Evolutionary conservation across 2,329 filamentous ascomycete species (phyloP).

Genomic region (Pseudocercospora fuligena): DNA sequence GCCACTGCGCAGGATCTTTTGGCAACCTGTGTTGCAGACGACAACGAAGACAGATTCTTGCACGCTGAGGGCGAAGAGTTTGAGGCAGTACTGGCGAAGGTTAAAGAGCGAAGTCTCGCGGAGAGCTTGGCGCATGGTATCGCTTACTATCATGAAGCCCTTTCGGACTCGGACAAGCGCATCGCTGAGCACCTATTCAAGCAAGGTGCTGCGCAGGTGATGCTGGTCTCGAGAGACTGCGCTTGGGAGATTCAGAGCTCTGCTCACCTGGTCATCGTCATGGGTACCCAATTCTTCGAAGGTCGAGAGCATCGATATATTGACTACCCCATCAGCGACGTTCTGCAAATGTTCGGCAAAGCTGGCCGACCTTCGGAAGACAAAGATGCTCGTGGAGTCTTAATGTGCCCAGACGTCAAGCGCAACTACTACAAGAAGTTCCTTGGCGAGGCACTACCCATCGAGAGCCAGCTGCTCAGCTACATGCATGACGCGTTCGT

Average conservation of each 20-base stretch:
- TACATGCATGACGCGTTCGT: slow-evolving; percentile 96
- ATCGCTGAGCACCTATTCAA: slow-evolving; percentile 93
- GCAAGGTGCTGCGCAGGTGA: slow-evolving; percentile 85
- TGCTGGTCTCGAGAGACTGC: slow-evolving; percentile 82
- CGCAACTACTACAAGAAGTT: slow-evolving; percentile 99
- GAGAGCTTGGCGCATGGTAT: slow-evolving; percentile 92
- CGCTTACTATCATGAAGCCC: slow-evolving; percentile 94
- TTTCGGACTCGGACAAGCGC: slow-evolving; percentile 85
- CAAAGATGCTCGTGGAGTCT: slow-evolving; percentile 82
- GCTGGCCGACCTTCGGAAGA: slow-evolving; percentile 79
- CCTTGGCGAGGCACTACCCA: slow-evolving; percentile 90
- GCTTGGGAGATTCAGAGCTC: slow-evolving; percentile 93
- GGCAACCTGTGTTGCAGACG: slow-evolving; percentile 83
- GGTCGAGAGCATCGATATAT: slow-evolving; percentile 96
- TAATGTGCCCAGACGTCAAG: slow-evolving; percentile 94
- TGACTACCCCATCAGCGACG: slow-evolving; percentile 91
- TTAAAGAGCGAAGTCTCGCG: slow-evolving; percentile 84
- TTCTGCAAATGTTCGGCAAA: slow-evolving; percentile 98
- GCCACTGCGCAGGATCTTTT: slow-evolving; percentile 85
- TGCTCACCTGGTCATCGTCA: slow-evolving; percentile 90
- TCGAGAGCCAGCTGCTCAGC: slow-evolving; percentile 90
- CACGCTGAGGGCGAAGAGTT: slow-evolving; percentile 84
- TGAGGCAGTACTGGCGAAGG: slow-evolving; percentile 75
- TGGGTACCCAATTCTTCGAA: slow-evolving; percentile 98
- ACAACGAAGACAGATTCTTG: slow-evolving; percentile 92